phyloP scores from a whole-genome alignment of 73 alveolate genomes.

The Effrenium voratum region DNA sequence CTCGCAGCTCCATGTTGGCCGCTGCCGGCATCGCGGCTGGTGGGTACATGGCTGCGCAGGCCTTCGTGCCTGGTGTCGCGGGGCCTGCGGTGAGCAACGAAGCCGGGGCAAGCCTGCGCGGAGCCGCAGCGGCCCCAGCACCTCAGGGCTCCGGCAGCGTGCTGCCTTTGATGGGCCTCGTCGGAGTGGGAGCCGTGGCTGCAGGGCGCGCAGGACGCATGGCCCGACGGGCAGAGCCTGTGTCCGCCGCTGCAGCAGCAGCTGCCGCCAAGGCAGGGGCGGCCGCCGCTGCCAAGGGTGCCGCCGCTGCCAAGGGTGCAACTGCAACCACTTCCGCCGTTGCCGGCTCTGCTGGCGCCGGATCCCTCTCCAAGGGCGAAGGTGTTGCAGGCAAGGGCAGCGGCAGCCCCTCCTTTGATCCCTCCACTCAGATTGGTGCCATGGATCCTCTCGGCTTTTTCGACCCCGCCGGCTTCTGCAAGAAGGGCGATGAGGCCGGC shows the following conservation, averaged over 20 bases:
- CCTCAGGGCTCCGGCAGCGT: background rate
- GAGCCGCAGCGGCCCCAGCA: background rate
- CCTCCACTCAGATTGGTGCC: slow-evolving; percentile 7
- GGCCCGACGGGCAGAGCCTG: slow-evolving; percentile 24
- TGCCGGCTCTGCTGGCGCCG: background rate
- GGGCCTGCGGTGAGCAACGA: background rate
- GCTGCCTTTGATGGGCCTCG: background rate
- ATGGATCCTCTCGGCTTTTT: slow-evolving; percentile 32
- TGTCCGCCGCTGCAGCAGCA: background rate
- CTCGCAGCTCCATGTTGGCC: background rate
- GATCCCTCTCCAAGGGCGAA: background rate
- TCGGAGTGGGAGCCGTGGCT: background rate
- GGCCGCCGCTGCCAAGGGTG: slow-evolving; percentile 12
- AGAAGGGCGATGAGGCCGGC: slow-evolving; percentile 43
- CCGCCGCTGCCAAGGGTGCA: slow-evolving; percentile 34
- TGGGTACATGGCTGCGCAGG: background rate
- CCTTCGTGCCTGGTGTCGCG: background rate
- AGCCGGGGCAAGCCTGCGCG: background rate
- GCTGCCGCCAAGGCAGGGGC: slow-evolving; percentile 6
- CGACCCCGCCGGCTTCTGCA: slow-evolving; percentile 61
- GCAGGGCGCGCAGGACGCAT: background rate
- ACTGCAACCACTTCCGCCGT: slow-evolving; percentile 7
- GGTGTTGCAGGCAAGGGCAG: background rate
- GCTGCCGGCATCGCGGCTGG: slow-evolving; percentile 14
- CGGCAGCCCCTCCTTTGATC: background rate